Evolutionary conservation across 2,329 filamentous ascomycete genomes (phyloP).

Genomic region (Elsinoe necatrix): DNA sequence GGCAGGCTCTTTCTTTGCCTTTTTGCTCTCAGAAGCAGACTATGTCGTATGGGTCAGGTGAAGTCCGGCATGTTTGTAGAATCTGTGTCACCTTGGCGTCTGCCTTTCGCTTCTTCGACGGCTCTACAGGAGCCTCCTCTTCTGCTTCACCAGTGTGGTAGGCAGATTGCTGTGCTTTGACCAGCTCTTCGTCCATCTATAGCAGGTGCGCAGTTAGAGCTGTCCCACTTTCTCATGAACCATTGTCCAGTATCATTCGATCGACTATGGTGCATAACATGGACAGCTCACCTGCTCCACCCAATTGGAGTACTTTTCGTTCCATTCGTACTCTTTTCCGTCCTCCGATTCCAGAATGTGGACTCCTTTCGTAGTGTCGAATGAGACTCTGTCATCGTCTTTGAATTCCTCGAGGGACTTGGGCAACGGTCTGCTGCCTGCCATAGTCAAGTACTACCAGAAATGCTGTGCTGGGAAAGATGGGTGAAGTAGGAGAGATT

Average conservation of each 20-base stretch:
- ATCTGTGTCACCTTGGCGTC: conserved; percentile 26
- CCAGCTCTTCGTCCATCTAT: conserved; percentile 51
- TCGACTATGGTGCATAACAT: conserved; percentile 6
- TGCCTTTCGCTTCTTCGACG: conserved; percentile 35
- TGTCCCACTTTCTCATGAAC: conserved; percentile 13
- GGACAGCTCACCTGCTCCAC: conserved; percentile 16
- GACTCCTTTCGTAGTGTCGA: conserved; percentile 72
- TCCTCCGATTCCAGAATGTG: conserved; percentile 78
- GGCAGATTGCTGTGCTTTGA: conserved; percentile 53
- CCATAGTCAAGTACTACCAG: neutral
- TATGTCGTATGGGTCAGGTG: conserved; percentile 13
- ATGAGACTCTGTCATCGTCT: conserved; percentile 73
- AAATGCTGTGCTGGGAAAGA: neutral
- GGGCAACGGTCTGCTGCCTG: conserved; percentile 34
- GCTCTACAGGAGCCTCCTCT: conserved; percentile 43
- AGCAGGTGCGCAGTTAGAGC: conserved; percentile 21
- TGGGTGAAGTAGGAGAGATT: neutral
- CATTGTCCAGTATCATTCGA: neutral
- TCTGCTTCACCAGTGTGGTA: conserved; percentile 55
- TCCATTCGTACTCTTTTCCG: conserved; percentile 77
- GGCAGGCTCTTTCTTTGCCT: conserved; percentile 27
- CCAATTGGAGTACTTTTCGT: conserved; percentile 41
- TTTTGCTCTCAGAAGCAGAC: conserved; percentile 19
- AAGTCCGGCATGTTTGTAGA: conserved; percentile 7
- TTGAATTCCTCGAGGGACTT: conserved; percentile 60